Conservation (phyloP, 2,329 filamentous ascomycete genomes). For the Hypoxylon sp. region DNA sequence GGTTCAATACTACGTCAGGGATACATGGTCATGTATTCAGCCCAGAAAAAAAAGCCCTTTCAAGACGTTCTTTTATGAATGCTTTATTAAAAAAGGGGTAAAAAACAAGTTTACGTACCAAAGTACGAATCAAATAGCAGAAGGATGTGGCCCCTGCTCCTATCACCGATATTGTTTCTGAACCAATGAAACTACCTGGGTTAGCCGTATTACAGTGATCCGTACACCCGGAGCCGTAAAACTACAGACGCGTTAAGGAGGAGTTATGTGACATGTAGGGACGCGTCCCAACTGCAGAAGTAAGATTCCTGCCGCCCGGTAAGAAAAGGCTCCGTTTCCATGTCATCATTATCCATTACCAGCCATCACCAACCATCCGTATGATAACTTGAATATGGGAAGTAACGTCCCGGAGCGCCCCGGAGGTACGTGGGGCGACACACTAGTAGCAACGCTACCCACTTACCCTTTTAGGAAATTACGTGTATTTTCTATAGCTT, state of each 20-base stretch:
- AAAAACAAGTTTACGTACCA: slow-evolving; percentile 31
- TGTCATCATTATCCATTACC: slow-evolving; percentile 2
- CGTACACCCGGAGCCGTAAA: slow-evolving; percentile 19
- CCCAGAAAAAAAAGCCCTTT: slow-evolving; percentile 21
- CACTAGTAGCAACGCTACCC: slow-evolving; percentile 20
- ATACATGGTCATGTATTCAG: slow-evolving; percentile 3
- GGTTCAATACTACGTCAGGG: slow-evolving; percentile 38
- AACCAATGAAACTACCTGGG: slow-evolving; percentile 18
- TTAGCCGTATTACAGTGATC: background rate
- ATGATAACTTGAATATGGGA: background rate
- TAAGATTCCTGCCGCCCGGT: slow-evolving; percentile 20
- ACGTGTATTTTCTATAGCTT: slow-evolving; percentile 10
- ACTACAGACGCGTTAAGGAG: slow-evolving; percentile 21
- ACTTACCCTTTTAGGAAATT: slow-evolving; percentile 38
- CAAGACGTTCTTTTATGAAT: slow-evolving; percentile 30
- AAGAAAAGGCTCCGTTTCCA: slow-evolving; percentile 20
- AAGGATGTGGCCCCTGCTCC: slow-evolving; percentile 25
- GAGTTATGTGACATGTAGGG: background rate
- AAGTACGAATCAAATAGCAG: slow-evolving; percentile 13
- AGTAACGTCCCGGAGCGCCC: slow-evolving; percentile 27
- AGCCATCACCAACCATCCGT: background rate
- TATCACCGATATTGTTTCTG: slow-evolving; percentile 29
- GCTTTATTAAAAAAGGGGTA: slow-evolving; percentile 39
- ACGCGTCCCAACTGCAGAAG: slow-evolving; percentile 30
- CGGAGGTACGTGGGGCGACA: slow-evolving; percentile 16